phyloP scores from a whole-genome alignment of 768 basidiomycete species.

The Phlegmacium glaucopus region DNA sequence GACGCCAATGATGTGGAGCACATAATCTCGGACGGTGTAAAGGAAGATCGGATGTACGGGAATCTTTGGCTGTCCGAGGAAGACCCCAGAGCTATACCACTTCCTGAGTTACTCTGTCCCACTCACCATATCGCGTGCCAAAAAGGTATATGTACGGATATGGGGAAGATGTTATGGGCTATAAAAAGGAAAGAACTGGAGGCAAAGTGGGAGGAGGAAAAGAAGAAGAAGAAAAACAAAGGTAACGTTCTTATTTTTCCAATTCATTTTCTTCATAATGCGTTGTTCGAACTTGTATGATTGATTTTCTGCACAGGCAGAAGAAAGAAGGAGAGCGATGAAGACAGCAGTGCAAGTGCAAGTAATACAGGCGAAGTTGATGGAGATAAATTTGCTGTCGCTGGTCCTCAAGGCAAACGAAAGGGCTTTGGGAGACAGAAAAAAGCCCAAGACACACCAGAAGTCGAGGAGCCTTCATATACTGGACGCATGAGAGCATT shows the following conservation, averaged over 20 bases:
- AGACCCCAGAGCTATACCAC: conserved; percentile 20
- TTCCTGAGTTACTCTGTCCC: conserved; percentile 18
- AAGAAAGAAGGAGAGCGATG: too few relatives aligned
- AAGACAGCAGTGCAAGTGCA: too few relatives aligned
- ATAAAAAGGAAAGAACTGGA: conserved; percentile 13
- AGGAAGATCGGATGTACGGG: not conserved
- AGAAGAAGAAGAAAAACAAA: not conserved
- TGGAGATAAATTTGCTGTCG: too few relatives aligned
- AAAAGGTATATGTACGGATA: conserved; percentile 32
- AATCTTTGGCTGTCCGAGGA: conserved; percentile 19
- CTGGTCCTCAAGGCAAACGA: too few relatives aligned
- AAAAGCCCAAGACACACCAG: too few relatives aligned
- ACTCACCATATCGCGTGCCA: conserved; percentile 30
- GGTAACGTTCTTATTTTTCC: not conserved
- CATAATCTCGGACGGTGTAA: conserved; percentile 4
- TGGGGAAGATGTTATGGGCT: conserved; percentile 23
- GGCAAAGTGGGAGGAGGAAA: conserved; percentile 9
- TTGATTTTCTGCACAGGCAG: too few relatives aligned
- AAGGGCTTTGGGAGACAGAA: too few relatives aligned
- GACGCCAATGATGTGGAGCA: not conserved
- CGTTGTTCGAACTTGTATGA: too few relatives aligned
- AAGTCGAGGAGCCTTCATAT: too few relatives aligned
- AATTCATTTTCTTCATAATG: too few relatives aligned
- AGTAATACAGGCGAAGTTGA: too few relatives aligned
- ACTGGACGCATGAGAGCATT: too few relatives aligned